Percentiles rank a stretch among this genome's conserved stretches.
phyloP scores from a whole-genome alignment of 768 basidiomycete species.

The Leucocoprinus birnbaumii region DNA sequence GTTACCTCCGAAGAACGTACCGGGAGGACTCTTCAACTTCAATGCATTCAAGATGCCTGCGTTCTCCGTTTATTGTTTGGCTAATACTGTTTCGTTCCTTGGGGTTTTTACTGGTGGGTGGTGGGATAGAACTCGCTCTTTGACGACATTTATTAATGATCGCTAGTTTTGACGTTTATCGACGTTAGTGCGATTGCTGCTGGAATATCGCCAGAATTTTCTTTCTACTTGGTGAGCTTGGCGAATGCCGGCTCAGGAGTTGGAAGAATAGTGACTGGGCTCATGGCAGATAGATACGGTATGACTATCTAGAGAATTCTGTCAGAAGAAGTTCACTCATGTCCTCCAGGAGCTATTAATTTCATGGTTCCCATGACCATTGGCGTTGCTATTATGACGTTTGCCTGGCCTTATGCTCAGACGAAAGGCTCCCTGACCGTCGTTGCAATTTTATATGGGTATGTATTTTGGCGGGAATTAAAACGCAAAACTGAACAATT shows the following conservation, averaged over 20 bases:
- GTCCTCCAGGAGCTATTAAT: slow-evolving; percentile 54
- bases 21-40: slow-evolving; percentile 61
- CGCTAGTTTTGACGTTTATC: slow-evolving; percentile 65
- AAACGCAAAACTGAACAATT: too few species aligned
- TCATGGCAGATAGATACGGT: slow-evolving; percentile 56
- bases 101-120: slow-evolving; percentile 67
- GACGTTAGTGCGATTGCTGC: slow-evolving; percentile 50
- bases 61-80: slow-evolving; percentile 56
- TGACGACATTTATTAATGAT: not conserved
- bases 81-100: slow-evolving; percentile 56
- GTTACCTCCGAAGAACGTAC: slow-evolving; percentile 47
- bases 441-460: slow-evolving; percentile 61
- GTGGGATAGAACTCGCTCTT: slow-evolving; percentile 34
- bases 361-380: slow-evolving; percentile 64
- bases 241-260: slow-evolving; percentile 65
- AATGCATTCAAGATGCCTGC: slow-evolving; percentile 47
- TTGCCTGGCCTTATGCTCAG: slow-evolving; percentile 66
- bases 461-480: too few species aligned
- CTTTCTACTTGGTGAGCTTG: slow-evolving; percentile 66
- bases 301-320: too few species aligned
- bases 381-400: slow-evolving; percentile 58
- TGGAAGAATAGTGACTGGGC: slow-evolving; percentile 56
- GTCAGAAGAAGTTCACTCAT: slow-evolving; percentile 11
- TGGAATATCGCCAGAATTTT: slow-evolving; percentile 47
- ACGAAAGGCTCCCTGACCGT: slow-evolving; percentile 43